phyloP scores from a whole-genome alignment of 2,329 filamentous ascomycete genomes.

The Paracamarosporium sp. region DNA sequence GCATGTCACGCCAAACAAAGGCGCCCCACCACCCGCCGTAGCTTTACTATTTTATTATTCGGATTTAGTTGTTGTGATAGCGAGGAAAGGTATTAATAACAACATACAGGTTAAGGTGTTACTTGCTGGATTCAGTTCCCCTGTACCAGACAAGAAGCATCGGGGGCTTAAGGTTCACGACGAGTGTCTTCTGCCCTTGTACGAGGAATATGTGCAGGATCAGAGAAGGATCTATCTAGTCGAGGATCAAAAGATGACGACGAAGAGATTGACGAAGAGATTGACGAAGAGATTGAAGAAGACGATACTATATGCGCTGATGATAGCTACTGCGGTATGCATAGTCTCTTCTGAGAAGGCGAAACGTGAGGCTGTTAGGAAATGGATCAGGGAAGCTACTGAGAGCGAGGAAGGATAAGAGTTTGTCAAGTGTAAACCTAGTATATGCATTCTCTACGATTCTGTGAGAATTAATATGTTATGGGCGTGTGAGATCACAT shows the following conservation, averaged over 20 bases:
- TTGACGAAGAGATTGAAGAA: conserved; percentile 23
- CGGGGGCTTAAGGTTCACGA: conserved; percentile 39
- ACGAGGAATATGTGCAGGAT: conserved; percentile 15
- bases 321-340: conserved; percentile 41
- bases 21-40: too few species aligned
- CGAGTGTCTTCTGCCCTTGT: conserved; percentile 22
- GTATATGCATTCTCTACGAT: too few species aligned
- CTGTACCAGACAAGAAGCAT: conserved; percentile 31
- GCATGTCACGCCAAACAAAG: too few species aligned
- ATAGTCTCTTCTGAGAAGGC: conserved; percentile 42
- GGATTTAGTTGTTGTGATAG: conserved; percentile 33
- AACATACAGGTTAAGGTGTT: conserved; percentile 21
- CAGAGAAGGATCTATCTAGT: background rate
- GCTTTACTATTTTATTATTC: conserved; percentile 43
- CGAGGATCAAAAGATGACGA: conserved; percentile 3
- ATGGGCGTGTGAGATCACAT: too few species aligned
- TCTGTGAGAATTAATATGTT: too few species aligned
- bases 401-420: conserved; percentile 19
- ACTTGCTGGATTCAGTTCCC: conserved; percentile 35
- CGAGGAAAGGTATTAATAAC: background rate
- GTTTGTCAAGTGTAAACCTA: too few species aligned
- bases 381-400: conserved; percentile 9
- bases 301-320: conserved; percentile 33
- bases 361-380: conserved; percentile 35
- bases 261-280: conserved; percentile 10